A percentile compares a stretch with the other conserved stretches of the same genome.
Evolutionary conservation across 768 basidiomycete genomes (phyloP).

Genomic region (Amanita jacksonii): DNA sequence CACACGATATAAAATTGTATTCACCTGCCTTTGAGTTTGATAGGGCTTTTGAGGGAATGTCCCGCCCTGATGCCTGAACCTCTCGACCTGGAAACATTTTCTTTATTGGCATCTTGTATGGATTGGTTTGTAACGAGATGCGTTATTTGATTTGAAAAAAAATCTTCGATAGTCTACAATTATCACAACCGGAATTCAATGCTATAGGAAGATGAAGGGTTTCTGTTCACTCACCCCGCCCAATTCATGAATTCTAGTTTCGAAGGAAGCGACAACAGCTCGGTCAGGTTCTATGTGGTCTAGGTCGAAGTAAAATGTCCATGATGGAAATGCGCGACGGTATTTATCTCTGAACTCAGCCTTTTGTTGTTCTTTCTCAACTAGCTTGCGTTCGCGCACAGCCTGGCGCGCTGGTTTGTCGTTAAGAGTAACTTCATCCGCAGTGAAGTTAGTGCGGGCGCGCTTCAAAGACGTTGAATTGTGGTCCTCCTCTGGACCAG

Average conservation of each 20-base stretch:
- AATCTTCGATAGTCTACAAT: constrained; percentile 69
- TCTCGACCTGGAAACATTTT: constrained; percentile 41
- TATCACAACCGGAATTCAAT: constrained; percentile 3
- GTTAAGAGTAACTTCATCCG: constrained; percentile 11
- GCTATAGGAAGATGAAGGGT: constrained; percentile 1
- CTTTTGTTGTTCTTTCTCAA: constrained; percentile 46
- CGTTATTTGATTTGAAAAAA: constrained; percentile 81
- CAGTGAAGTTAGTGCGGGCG: constrained; percentile 23
- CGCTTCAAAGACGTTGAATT: constrained; percentile 30
- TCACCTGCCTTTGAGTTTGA: constrained; percentile 53
- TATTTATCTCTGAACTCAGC: constrained; percentile 80
- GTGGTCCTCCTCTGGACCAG: constrained; percentile 32
- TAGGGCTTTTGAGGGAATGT: constrained; percentile 50
- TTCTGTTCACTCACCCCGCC: constrained; percentile 57
- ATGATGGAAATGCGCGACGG: constrained; percentile 71
- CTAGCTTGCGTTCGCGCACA: constrained; percentile 29
- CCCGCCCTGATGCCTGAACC: constrained; percentile 14
- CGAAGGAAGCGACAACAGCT: constrained; percentile 32
- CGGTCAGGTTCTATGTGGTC: constrained; percentile 35
- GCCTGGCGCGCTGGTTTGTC: constrained; percentile 29
- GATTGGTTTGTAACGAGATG: constrained; percentile 74
- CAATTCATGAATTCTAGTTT: constrained; percentile 50
- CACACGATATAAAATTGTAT: constrained; percentile 9
- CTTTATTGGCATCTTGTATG: constrained; percentile 44
- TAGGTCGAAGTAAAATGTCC: constrained; percentile 79